phyloP scores from a whole-genome alignment of 331 rosid genomes.

The Stylosanthes scabra region DNA sequence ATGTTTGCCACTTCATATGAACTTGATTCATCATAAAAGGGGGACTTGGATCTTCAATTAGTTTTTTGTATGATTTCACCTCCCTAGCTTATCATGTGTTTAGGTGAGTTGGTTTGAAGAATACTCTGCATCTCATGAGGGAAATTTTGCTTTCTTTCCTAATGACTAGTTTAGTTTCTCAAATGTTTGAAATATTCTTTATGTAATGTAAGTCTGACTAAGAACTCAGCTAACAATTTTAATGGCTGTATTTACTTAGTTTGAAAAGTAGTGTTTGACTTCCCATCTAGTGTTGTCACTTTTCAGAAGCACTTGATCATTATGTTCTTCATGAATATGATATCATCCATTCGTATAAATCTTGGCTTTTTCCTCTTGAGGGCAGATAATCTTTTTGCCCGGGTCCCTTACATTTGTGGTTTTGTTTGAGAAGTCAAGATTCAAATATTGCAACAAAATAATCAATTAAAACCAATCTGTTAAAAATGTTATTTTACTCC shows the following conservation, averaged over 20 bases:
- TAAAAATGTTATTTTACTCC: constrained; percentile 3
- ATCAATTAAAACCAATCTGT: background rate
- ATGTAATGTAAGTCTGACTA: background rate
- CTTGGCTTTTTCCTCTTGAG: background rate
- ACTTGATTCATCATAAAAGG: background rate
- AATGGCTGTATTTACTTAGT: background rate
- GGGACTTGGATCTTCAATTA: constrained; percentile 1
- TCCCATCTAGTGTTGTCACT: background rate
- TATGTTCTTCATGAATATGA: background rate
- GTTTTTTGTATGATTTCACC: constrained; percentile 1
- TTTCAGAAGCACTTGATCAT: background rate
- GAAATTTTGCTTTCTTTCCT: background rate
- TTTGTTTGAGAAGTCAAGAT: background rate
- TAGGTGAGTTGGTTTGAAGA: background rate
- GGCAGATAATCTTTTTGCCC: background rate
- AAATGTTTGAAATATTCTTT: background rate
- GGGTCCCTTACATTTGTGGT: background rate
- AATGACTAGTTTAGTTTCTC: background rate
- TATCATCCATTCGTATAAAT: background rate
- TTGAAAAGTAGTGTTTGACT: constrained; percentile 9
- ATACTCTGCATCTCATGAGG: background rate
- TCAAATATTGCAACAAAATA: constrained; percentile 25
- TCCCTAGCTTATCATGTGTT: constrained; percentile 5
- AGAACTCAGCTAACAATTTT: background rate
- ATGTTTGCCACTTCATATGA: constrained; percentile 9